Conservation (phyloP, 371 early-diverging fungal species). For the Chytridiales sp. region DNA sequence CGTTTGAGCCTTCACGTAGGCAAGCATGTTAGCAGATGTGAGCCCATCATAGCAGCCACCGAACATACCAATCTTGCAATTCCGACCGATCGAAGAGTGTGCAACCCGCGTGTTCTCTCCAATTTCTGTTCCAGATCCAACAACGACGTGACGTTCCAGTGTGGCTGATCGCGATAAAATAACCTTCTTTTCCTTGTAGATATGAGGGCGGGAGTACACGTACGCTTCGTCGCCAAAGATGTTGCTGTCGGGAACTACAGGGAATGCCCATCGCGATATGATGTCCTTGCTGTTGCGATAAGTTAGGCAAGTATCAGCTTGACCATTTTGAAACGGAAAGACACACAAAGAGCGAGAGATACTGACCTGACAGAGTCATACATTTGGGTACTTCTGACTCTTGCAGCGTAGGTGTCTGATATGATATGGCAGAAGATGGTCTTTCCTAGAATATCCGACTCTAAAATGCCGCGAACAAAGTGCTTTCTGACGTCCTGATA, state of each 20-base stretch:
- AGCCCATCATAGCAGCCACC: not conserved
- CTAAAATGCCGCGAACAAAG: conserved; percentile 89
- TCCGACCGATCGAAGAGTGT: conserved; percentile 80
- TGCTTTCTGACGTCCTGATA: conserved; percentile 88
- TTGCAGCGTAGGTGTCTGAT: conserved; percentile 77
- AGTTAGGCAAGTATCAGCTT: conserved; percentile 3
- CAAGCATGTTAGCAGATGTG: not conserved
- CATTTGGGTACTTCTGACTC: conserved; percentile 76
- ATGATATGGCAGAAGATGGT: conserved; percentile 83
- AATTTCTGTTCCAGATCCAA: conserved; percentile 75
- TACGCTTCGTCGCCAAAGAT: conserved; percentile 67
- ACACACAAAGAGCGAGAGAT: not conserved
- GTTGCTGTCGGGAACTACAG: conserved; percentile 89
- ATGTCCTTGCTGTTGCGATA: conserved; percentile 77
- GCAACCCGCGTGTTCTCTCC: conserved; percentile 71
- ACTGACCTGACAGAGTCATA: conserved; percentile 76
- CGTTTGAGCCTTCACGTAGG: conserved; percentile 49
- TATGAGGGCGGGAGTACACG: conserved; percentile 70
- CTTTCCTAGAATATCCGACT: conserved; percentile 85
- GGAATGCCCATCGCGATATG: conserved; percentile 88
- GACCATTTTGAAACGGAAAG: conserved; percentile 5
- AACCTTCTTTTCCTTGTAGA: conserved; percentile 82
- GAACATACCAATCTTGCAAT: conserved; percentile 69
- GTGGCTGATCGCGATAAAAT: conserved; percentile 69
- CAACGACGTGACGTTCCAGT: conserved; percentile 77